A percentile compares a stretch with the other conserved stretches of the same genome.
Evolutionary conservation across 768 basidiomycete genomes (phyloP).

Genomic region (Aureoboletus auriporus): DNA sequence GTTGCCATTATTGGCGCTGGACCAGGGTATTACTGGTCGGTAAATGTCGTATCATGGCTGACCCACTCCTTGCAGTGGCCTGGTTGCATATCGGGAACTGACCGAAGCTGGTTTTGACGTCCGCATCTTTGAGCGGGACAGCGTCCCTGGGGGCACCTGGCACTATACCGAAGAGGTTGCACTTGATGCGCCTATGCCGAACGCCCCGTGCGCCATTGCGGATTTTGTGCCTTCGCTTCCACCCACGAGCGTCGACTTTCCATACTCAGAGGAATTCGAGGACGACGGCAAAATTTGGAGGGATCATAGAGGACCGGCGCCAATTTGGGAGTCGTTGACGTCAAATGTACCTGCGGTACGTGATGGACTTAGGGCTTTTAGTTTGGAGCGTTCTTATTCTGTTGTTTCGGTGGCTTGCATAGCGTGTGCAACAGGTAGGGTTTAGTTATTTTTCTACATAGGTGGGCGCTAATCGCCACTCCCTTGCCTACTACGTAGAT

Average conservation of each 20-base stretch:
- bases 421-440: slow-evolving; percentile 1
- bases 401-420: not conserved
- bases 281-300: slow-evolving; percentile 3
- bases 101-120: slow-evolving; percentile 13
- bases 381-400: not conserved
- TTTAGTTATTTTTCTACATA: too few species aligned
- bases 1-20: slow-evolving; percentile 17
- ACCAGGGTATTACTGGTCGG: slow-evolving; percentile 4
- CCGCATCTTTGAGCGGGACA: slow-evolving; percentile 15
- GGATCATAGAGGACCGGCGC: slow-evolving; percentile 10
- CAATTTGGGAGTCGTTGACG: slow-evolving; percentile 13
- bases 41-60: not conserved
- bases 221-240: slow-evolving; percentile 14
- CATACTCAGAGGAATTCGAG: slow-evolving; percentile 8
- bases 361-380: not conserved
- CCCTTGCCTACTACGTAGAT: not conserved
- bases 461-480: too few species aligned
- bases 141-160: slow-evolving; percentile 11
- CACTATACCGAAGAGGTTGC: slow-evolving; percentile 16
- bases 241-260: slow-evolving; percentile 2
- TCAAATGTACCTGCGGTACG: slow-evolving; percentile 11
- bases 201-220: not conserved
- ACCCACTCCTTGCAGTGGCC: slow-evolving; percentile 1
- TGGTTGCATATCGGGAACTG: slow-evolving; percentile 12
- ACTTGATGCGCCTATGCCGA: slow-evolving; percentile 9